phyloP scores from a whole-genome alignment of 306 rosid species.

The Morella rubra region DNA sequence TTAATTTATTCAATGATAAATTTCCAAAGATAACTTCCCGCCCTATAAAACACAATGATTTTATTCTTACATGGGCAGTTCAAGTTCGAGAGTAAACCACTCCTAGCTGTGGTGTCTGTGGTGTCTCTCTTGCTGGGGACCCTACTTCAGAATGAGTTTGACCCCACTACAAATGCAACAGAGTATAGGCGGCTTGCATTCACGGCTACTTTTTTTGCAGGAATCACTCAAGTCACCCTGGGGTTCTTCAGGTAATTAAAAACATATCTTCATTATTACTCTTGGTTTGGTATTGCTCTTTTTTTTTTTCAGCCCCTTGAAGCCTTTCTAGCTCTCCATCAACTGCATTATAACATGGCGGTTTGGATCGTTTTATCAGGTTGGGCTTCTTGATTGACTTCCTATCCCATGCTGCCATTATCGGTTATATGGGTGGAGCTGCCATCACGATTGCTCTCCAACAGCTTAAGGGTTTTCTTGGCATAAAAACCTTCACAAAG shows the following conservation, averaged over 20 bases:
- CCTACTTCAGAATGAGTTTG: conserved; percentile 65
- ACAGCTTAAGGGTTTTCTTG: conserved; percentile 95
- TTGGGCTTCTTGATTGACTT: conserved; percentile 95
- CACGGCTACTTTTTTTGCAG: conserved; percentile 94
- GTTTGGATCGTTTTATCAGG: conserved; percentile 41
- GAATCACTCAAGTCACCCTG: conserved; percentile 89
- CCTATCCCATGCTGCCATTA: conserved; percentile 96
- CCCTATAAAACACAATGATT: too few relatives aligned
- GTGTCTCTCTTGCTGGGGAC: conserved; percentile 92
- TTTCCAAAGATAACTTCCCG: too few relatives aligned
- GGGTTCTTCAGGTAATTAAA: conserved; percentile 77
- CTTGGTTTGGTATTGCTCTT: conserved; percentile 9
- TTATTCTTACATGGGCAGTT: too few relatives aligned
- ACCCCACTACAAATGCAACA: conserved; percentile 39
- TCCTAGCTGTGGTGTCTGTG: too few relatives aligned
- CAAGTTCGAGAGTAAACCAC: too few relatives aligned
- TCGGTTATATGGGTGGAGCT: conserved; percentile 98
- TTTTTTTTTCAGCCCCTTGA: conserved; percentile 10
- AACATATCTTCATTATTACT: not conserved
- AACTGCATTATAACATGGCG: not conserved
- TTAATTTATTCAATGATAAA: too few relatives aligned
- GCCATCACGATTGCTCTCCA: conserved; percentile 97
- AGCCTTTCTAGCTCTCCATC: not conserved
- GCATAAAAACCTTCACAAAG: conserved; percentile 67
- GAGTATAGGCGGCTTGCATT: conserved; percentile 84